Conservation (phyloP, 2,329 filamentous ascomycete species). For the Aspergillus pseudotamarii region DNA sequence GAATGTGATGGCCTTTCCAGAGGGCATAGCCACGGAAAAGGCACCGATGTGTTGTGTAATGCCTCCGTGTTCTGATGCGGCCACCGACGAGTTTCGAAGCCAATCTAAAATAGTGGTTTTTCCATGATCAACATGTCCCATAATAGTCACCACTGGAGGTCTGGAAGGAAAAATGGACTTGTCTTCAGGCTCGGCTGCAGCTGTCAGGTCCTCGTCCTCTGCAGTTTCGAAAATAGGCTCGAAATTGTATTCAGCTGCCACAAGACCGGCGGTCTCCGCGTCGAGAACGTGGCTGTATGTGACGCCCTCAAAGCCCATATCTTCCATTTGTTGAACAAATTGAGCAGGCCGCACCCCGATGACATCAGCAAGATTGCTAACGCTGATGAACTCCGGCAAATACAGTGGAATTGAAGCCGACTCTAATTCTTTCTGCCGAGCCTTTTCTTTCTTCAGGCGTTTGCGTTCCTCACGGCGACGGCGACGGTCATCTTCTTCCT, state of each 20-base stretch:
- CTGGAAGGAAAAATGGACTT: constrained; percentile 68
- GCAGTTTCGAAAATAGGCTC: constrained; percentile 72
- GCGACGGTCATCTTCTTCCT: constrained; percentile 43
- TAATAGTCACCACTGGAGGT: constrained; percentile 95
- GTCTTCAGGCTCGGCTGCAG: constrained; percentile 70
- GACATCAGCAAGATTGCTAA: constrained; percentile 76
- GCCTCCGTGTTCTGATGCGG: constrained; percentile 87
- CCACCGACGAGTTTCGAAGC: constrained; percentile 88
- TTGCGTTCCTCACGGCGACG: constrained; percentile 35
- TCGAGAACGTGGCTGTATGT: constrained; percentile 83
- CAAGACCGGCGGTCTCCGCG: constrained; percentile 83
- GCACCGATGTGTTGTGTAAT: constrained; percentile 99
- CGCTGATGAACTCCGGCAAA: constrained; percentile 87
- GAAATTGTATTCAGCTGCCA: constrained; percentile 90
- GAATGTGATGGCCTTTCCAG: constrained; percentile 91
- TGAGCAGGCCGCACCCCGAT: constrained; percentile 70
- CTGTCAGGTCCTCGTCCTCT: constrained; percentile 69
- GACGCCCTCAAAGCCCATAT: constrained; percentile 88
- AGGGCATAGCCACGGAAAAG: constrained; percentile 85
- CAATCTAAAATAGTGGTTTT: constrained; percentile 97
- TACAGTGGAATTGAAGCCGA: constrained; percentile 64
- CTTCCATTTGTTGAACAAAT: constrained; percentile 75
- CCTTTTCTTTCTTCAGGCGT: constrained; percentile 47
- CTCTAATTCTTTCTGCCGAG: constrained; percentile 42
- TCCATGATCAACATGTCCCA: constrained; percentile 98